A percentile compares a stretch with the other conserved stretches of the same genome.
Conservation (phyloP, 192 early-diverging fungal genomes). For the Entophlyctis luteolus region DNA sequence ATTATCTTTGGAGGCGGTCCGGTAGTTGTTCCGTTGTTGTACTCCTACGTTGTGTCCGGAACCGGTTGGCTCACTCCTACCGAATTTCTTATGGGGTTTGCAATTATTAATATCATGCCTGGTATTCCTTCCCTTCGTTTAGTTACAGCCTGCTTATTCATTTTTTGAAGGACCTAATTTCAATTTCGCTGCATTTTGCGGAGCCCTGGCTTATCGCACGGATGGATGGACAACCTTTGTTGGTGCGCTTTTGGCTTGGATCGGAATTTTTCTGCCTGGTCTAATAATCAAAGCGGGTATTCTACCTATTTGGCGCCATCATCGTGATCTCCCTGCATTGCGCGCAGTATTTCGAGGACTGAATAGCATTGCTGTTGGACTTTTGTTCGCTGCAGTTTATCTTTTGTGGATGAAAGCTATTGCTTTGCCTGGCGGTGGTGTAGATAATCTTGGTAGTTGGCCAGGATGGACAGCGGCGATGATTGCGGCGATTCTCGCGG, state of each 20-base stretch:
- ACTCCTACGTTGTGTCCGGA: slow-evolving; percentile 42
- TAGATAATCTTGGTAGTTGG: slow-evolving; percentile 21
- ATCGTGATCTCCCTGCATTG: background rate
- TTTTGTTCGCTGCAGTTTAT: slow-evolving; percentile 52
- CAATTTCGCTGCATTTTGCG: slow-evolving; percentile 66
- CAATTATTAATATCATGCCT: slow-evolving; percentile 55
- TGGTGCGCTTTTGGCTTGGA: slow-evolving; percentile 52
- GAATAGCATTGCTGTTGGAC: slow-evolving; percentile 51
- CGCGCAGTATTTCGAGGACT: slow-evolving; percentile 34
- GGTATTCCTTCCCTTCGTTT: slow-evolving; percentile 43
- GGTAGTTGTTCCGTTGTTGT: slow-evolving; percentile 57
- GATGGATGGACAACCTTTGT: slow-evolving; percentile 26
- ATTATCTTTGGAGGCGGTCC: slow-evolving; percentile 68
- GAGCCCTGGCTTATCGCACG: slow-evolving; percentile 51
- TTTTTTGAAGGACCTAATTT: slow-evolving; percentile 59
- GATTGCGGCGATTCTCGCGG: slow-evolving; percentile 21
- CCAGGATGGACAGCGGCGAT: slow-evolving; percentile 20
- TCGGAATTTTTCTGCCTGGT: slow-evolving; percentile 66
- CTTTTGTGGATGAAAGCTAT: slow-evolving; percentile 40
- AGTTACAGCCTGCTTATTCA: slow-evolving; percentile 13
- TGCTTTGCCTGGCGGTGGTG: background rate
- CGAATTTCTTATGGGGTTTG: slow-evolving; percentile 63
- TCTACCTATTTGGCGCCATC: slow-evolving; percentile 57
- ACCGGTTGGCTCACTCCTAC: slow-evolving; percentile 50
- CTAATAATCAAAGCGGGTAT: slow-evolving; percentile 57